Base-by-base conservation (phyloP, 192 early-diverging fungal genomes). In the Podochytrium sp. region DNA sequence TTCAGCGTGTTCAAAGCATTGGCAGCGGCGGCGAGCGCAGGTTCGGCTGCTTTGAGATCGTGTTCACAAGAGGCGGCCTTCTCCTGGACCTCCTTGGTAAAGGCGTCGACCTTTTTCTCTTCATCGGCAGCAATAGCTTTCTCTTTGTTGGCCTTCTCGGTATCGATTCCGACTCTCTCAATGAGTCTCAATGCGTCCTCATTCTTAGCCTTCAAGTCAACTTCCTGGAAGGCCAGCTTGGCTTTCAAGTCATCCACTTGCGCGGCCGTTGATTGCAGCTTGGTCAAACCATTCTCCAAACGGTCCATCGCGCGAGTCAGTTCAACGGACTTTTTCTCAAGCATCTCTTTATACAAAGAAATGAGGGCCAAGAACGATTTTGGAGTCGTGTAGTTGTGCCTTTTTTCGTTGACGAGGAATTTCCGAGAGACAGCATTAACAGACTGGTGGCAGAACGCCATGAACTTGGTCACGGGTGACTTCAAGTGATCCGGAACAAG, bases 181-280 rank as follows among this genome's bases (percentile, higher is more conserved):
- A 90, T 90, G 18, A 90, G 78, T 4, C 80, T 58, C 27, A 84
- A 74, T 14, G 88, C 88, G 63, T 89, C 88, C 58, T 90, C 88
- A 73, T 90, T 90, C 72, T 90, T 90, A 30, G 77, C 76, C 53
- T 89, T 89, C 30, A 90, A 77, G 62, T 90, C 88, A 14, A 90
- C 85, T 82, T 90, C 88, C 71, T 90, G 88, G 32, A 79, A 80
- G 1, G 88, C 88, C 1, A 90, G 77, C 59, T 90, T 90, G 1
- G 85, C 87, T 60, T 90, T 90, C 29, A 90, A 69, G 47, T 90
- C 88, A 65, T 89, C 88, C 14, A 90, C 88, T 76, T 90, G 88
- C 1, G 81, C 72, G 1, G 88, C 86, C 0, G 88, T 90, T 50
- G 83, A 81, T 63, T 90, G 86, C 34, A 90, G 78, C 64, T 90